Evolutionary conservation across 208 protist genomes (phyloP).

Genomic region (Leishmania lainsoni): DNA sequence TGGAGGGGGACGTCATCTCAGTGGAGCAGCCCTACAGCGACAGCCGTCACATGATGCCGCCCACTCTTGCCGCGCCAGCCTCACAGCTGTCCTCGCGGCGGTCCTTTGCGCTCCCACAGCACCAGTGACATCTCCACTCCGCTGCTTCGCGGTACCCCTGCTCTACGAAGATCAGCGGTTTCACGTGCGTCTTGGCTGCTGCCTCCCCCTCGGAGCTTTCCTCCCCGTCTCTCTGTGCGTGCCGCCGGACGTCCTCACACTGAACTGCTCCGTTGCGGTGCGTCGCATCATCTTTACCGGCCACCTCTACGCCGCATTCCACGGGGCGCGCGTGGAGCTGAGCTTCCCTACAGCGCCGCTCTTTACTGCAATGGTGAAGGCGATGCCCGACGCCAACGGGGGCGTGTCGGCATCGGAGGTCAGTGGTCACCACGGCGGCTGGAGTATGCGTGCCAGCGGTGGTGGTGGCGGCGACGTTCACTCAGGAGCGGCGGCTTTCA

Average conservation of each 20-base stretch:
- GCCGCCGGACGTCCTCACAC: slow-evolving; percentile 65
- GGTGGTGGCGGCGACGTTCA: not conserved
- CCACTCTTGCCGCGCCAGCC: not conserved
- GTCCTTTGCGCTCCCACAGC: not conserved
- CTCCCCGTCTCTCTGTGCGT: slow-evolving; percentile 55
- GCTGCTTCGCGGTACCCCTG: slow-evolving; percentile 69
- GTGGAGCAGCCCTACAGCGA: slow-evolving; percentile 39
- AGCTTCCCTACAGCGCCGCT: slow-evolving; percentile 64
- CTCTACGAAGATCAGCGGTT: slow-evolving; percentile 79
- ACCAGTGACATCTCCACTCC: slow-evolving; percentile 28
- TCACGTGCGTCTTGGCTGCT: slow-evolving; percentile 51
- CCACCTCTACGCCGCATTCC: slow-evolving; percentile 59
- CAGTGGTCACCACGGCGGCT: not conserved
- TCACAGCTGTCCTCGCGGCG: not conserved
- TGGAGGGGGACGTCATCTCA: slow-evolving; percentile 66
- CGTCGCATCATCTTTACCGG: slow-evolving; percentile 61
- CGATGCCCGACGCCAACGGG: slow-evolving; percentile 18
- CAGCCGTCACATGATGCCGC: not conserved
- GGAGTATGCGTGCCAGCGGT: not conserved
- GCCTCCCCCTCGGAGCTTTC: slow-evolving; percentile 53
- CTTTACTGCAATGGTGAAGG: slow-evolving; percentile 67
- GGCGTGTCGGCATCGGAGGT: not conserved
- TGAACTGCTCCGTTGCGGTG: slow-evolving; percentile 57
- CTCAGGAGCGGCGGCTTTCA: slow-evolving; percentile 20
- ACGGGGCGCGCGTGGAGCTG: slow-evolving; percentile 56